Percentiles rank a stretch among this genome's conserved stretches.
Evolutionary conservation across 2,329 filamentous ascomycete species (phyloP).

Genomic region (Microthyrium microscopicum): DNA sequence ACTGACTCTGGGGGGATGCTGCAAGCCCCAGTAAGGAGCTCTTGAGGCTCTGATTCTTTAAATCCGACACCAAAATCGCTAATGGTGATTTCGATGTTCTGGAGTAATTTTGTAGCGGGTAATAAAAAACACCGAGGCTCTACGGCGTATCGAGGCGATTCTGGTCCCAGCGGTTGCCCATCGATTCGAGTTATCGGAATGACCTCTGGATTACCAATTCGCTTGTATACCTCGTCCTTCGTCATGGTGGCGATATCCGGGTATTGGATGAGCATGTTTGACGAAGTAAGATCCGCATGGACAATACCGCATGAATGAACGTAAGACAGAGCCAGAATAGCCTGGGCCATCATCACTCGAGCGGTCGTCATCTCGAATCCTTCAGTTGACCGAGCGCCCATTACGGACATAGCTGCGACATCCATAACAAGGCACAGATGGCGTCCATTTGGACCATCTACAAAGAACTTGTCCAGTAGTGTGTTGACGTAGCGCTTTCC

Average conservation of each 20-base stretch:
- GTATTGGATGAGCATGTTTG: not conserved
- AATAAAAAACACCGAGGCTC: conserved; percentile 10
- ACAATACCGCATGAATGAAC: not conserved
- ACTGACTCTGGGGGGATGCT: too few species aligned
- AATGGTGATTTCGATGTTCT: too few species aligned
- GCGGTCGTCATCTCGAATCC: not conserved
- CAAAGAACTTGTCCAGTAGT: not conserved
- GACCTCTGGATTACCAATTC: conserved; percentile 11
- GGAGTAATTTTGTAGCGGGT: not conserved
- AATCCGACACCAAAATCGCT: too few species aligned
- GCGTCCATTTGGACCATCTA: conserved; percentile 4
- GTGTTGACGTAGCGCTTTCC: not conserved
- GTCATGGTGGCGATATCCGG: not conserved
- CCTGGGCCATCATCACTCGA: not conserved
- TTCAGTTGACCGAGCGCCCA: not conserved
- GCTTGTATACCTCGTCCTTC: conserved; percentile 12
- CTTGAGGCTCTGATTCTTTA: too few species aligned
- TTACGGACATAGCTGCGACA: not conserved
- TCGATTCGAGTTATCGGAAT: conserved; percentile 11
- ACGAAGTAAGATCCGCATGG: not conserved
- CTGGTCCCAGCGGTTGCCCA: conserved; percentile 10
- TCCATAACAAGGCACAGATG: not conserved
- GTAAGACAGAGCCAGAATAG: not conserved
- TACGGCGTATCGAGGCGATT: conserved; percentile 12
- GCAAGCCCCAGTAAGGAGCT: too few species aligned